These are phyloP conservation scores for Lepidium didymum DNA, from an alignment of 345 rosid species.

Conservation along the genomic window DNA sequence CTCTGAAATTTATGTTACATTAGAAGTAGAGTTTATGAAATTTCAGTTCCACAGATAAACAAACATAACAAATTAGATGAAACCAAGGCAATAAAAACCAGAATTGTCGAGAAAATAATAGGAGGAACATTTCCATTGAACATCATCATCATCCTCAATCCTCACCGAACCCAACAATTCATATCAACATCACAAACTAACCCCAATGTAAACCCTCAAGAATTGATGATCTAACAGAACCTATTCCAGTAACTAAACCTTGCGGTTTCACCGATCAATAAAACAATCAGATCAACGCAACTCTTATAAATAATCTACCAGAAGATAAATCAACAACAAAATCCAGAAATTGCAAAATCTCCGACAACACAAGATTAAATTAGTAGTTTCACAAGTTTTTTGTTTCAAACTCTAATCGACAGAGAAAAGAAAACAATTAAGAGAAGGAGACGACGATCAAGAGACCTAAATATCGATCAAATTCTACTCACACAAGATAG, in stretches of 20 bases:
- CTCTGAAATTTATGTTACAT: conserved; percentile 9
- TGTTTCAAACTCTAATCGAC: too few relatives aligned
- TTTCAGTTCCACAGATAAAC: conserved; percentile 9
- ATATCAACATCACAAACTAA: conserved; percentile 10
- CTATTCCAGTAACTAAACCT: neutral
- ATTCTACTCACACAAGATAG: too few relatives aligned
- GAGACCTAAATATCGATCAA: too few relatives aligned
- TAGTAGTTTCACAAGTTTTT: too few relatives aligned
- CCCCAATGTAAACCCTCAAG: conserved; percentile 18
- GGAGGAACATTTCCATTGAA: conserved; percentile 13
- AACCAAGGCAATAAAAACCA: neutral
- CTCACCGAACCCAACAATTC: conserved; percentile 7
- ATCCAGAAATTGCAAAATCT: neutral
- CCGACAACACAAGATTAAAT: neutral
- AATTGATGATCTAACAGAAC: conserved; percentile 1
- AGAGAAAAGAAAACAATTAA: too few relatives aligned
- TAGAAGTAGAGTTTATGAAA: conserved; percentile 18
- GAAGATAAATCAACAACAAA: neutral
- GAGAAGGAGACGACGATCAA: too few relatives aligned
- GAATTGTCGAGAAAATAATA: neutral
- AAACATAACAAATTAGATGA: too few relatives aligned
- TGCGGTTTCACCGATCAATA: conserved; percentile 16
- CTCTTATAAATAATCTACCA: neutral
- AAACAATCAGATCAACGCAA: conserved; percentile 36
- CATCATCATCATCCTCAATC: conserved; percentile 17